A percentile compares a stretch with the other conserved stretches of the same genome.
Conservation (phyloP, 78 protist genomes). For the Speleostelium caveatum region DNA sequence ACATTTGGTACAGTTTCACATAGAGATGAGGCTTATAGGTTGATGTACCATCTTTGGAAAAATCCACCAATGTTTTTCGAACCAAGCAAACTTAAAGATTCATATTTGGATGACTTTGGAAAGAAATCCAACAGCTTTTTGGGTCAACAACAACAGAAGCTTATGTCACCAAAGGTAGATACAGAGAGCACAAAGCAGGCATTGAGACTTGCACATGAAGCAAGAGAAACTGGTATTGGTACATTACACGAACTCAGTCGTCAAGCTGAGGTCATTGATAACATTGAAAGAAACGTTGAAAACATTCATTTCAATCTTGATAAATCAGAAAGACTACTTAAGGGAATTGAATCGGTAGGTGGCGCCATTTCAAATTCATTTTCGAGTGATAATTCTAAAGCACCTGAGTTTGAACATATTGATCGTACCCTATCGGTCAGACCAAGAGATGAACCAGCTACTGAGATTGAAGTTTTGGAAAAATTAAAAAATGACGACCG, state of each 20-base stretch:
- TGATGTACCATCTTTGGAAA: conserved; percentile 71
- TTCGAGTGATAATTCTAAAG: conserved; percentile 4
- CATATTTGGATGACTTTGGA: background rate
- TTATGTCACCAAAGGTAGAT: conserved; percentile 28
- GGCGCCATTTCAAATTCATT: conserved; percentile 46
- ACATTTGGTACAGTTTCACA: conserved; percentile 65
- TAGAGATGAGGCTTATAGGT: conserved; percentile 59
- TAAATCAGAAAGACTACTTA: conserved; percentile 32
- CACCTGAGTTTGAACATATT: conserved; percentile 5
- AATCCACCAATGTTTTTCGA: conserved; percentile 61
- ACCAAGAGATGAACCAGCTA: conserved; percentile 62
- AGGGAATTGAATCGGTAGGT: conserved; percentile 64
- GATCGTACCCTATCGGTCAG: conserved; percentile 35
- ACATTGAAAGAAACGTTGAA: conserved; percentile 50
- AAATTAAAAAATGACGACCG: conserved; percentile 45
- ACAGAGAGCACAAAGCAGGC: conserved; percentile 57
- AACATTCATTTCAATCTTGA: conserved; percentile 66
- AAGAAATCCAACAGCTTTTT: background rate
- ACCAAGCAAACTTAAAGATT: conserved; percentile 21
- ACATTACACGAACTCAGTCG: conserved; percentile 29
- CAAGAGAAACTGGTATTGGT: conserved; percentile 56
- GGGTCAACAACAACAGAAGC: conserved; percentile 36
- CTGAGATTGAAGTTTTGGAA: conserved; percentile 64
- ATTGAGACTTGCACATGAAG: conserved; percentile 51
- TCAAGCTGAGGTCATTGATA: conserved; percentile 72